These are phyloP conservation scores for Theobroma cacao DNA, from an alignment of 345 rosid genomes.

Conservation along the genomic window DNA sequence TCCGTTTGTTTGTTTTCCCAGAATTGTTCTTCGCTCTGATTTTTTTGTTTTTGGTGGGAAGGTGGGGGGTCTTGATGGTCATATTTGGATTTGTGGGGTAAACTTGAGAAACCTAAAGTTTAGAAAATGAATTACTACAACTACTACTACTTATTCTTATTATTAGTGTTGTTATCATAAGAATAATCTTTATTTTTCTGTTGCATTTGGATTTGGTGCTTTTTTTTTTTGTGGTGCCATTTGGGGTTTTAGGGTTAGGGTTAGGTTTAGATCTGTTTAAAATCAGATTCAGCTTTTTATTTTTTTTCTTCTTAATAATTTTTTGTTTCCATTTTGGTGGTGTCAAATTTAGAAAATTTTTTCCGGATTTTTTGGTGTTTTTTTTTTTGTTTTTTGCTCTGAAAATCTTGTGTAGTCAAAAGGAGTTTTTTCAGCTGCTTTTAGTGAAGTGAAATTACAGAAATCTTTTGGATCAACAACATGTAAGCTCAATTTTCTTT, in stretches of 20 bases:
- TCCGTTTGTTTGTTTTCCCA: slow-evolving; percentile 13
- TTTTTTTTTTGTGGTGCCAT: slow-evolving; percentile 13
- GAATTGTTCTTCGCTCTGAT: slow-evolving; percentile 10
- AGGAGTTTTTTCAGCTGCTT: slow-evolving; percentile 35
- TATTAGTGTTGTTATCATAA: not conserved
- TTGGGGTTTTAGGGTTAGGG: slow-evolving; percentile 28
- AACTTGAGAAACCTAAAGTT: slow-evolving; percentile 13
- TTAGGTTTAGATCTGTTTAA: slow-evolving; percentile 44
- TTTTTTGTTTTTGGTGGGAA: slow-evolving; percentile 21
- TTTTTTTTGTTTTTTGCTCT: not conserved
- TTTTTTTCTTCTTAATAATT: not conserved
- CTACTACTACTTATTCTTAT: no score
- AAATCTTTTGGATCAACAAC: slow-evolving; percentile 33
- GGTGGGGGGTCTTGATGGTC: slow-evolving; percentile 26
- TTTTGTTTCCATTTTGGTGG: not conserved
- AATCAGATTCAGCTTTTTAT: slow-evolving; percentile 17
- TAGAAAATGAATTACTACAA: not conserved
- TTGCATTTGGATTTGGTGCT: slow-evolving; percentile 16
- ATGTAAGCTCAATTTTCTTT: slow-evolving; percentile 28
- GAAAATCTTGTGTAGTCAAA: slow-evolving; percentile 26
- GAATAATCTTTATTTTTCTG: slow-evolving; percentile 1
- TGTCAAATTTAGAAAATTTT: not conserved
- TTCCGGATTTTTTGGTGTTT: not conserved
- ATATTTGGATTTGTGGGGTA: slow-evolving; percentile 34
- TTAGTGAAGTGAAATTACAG: slow-evolving; percentile 28